Evolutionary conservation across 306 rosid genomes (phyloP).

Genomic region (Ormosia emarginata): DNA sequence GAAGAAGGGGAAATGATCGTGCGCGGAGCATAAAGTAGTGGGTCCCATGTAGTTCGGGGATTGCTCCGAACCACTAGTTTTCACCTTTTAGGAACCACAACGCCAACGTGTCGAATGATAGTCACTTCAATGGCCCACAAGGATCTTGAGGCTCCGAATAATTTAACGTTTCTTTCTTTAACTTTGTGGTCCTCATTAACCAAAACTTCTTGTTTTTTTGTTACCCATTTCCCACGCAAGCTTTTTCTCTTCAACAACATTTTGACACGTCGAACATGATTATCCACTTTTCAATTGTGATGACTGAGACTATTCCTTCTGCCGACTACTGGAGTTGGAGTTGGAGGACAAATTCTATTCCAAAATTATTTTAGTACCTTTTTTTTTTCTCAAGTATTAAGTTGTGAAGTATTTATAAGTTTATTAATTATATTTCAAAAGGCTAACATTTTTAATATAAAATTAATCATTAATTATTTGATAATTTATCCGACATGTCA

Average conservation of each 20-base stretch:
- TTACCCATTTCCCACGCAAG: background rate
- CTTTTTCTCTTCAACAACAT: background rate
- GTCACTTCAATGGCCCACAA: background rate
- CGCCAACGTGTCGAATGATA: background rate
- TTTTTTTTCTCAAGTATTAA: too few species aligned
- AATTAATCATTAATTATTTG: too few species aligned
- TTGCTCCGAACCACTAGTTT: slow-evolving; percentile 25
- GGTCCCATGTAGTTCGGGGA: slow-evolving; percentile 18
- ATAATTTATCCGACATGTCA: too few species aligned
- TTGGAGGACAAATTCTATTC: background rate
- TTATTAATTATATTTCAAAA: too few species aligned
- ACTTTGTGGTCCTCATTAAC: background rate
- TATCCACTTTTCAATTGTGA: background rate
- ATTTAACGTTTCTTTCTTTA: background rate
- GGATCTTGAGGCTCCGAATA: slow-evolving; percentile 19
- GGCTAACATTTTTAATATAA: too few species aligned
- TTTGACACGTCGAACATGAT: background rate
- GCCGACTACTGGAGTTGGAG: background rate
- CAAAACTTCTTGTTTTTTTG: background rate
- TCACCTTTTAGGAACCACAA: background rate
- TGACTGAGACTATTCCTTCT: background rate
- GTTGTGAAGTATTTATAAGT: too few species aligned
- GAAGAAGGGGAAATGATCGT: background rate
- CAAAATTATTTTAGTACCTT: too few species aligned
- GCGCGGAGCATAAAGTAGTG: background rate